Percentiles rank a stretch among this genome's conserved stretches.
Conservation (phyloP, 345 rosid genomes). For the Gossypium anomalum region DNA sequence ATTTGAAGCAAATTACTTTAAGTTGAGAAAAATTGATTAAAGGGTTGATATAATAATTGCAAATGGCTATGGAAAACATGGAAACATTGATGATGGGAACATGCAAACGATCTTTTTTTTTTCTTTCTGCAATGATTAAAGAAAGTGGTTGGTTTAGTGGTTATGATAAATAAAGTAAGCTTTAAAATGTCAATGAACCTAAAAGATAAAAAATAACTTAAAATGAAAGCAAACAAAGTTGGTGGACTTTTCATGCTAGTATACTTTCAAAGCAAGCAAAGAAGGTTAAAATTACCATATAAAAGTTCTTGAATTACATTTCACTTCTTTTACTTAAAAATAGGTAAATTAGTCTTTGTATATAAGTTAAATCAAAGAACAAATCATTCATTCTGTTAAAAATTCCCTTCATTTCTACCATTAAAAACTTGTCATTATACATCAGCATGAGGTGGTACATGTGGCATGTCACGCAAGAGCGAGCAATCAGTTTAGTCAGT, state of each 20-base stretch:
- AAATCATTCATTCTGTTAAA: too few relatives aligned
- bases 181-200: background rate
- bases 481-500: too few relatives aligned
- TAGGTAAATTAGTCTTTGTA: too few relatives aligned
- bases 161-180: background rate
- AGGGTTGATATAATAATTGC: background rate
- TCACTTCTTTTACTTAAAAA: too few relatives aligned
- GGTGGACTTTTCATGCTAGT: background rate
- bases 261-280: background rate
- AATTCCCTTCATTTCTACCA: fast-evolving
- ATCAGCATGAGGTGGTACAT: too few relatives aligned
- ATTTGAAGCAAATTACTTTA: background rate
- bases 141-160: background rate
- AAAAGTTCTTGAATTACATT: too few relatives aligned
- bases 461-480: too few relatives aligned
- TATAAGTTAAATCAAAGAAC: too few relatives aligned
- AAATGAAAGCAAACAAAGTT: background rate
- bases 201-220: background rate
- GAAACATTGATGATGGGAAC: background rate
- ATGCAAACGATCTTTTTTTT: background rate
- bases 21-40: background rate
- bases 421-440: too few relatives aligned
- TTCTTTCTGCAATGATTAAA: background rate
- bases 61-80: background rate
- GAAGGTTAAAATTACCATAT: background rate